phyloP scores from a whole-genome alignment of 2,329 filamentous ascomycete species.

The Ciborinia camelliae region DNA sequence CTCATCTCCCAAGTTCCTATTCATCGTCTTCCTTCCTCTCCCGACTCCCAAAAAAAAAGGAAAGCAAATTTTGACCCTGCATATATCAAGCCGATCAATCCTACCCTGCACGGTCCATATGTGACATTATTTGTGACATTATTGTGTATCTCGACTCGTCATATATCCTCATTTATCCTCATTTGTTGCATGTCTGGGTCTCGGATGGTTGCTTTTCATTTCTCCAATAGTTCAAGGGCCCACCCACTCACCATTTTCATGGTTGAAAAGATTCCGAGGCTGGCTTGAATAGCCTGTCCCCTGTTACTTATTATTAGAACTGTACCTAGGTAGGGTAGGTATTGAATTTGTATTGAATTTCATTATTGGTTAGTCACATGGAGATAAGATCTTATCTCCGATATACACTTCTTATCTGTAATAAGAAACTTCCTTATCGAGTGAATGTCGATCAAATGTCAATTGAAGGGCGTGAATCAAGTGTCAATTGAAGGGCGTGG shows the following conservation, averaged over 20 bases:
- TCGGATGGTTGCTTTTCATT: slow-evolving; percentile 17
- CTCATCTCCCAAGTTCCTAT: neutral
- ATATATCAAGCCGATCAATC: neutral
- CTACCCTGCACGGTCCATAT: neutral
- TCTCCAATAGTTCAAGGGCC: too few species aligned
- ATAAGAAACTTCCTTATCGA: slow-evolving; percentile 9
- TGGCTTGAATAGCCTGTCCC: neutral
- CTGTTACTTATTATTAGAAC: too few species aligned
- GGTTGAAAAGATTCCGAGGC: neutral
- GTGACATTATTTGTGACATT: neutral
- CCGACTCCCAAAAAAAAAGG: neutral
- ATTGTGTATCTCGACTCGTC: slow-evolving; percentile 1
- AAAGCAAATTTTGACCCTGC: neutral
- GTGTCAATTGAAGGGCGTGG: neutral
- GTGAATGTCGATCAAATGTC: neutral
- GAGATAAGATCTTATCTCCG: slow-evolving; percentile 13
- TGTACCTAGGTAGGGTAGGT: too few species aligned
- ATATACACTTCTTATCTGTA: slow-evolving; percentile 1
- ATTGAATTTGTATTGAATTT: too few species aligned
- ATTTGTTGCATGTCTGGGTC: slow-evolving; percentile 20
- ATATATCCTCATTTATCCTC: neutral
- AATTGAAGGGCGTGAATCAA: neutral
- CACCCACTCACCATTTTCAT: neutral
- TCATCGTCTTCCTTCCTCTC: neutral
- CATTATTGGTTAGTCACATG: too few species aligned